These are phyloP conservation scores for Pterulicium gracile DNA, from an alignment of 1,284 basidiomycete genomes.

Conservation along the genomic window DNA sequence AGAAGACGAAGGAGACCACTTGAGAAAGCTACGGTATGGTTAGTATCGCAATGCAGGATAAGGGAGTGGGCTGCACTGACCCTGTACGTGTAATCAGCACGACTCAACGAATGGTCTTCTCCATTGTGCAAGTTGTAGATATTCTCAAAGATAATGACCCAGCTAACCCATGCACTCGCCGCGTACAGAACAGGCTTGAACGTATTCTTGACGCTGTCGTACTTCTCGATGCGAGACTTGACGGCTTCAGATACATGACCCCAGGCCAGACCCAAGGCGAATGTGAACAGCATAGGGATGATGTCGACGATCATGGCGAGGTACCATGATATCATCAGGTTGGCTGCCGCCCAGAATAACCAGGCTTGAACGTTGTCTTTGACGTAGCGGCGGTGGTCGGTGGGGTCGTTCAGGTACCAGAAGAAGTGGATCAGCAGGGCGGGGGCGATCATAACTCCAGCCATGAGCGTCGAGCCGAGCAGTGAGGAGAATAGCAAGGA, in stretches of 20 bases:
- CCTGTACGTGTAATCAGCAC: conserved; percentile 43
- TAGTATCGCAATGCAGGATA: background rate
- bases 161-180: conserved; percentile 54
- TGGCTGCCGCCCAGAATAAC: conserved; percentile 71
- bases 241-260: conserved; percentile 62
- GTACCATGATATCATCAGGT: conserved; percentile 66
- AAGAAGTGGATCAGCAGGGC: conserved; percentile 54
- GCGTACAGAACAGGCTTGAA: conserved; percentile 61
- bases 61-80: conserved; percentile 6
- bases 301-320: conserved; percentile 62
- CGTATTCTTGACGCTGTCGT: conserved; percentile 55
- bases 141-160: conserved; percentile 56
- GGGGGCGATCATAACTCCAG: conserved; percentile 46
- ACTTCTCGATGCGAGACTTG: conserved; percentile 57
- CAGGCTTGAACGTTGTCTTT: conserved; percentile 62
- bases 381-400: conserved; percentile 44
- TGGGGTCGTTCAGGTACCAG: conserved; percentile 52
- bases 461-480: conserved; percentile 56
- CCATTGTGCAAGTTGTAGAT: conserved; percentile 47
- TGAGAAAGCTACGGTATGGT: conserved; percentile 30
- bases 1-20: conserved; percentile 60
- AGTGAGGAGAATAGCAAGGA: conserved; percentile 59
- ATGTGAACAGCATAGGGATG: conserved; percentile 41
- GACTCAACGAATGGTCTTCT: conserved; percentile 29
- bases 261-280: conserved; percentile 49